A percentile compares a stretch with the other conserved stretches of the same genome.
Conservation (phyloP, 2,329 filamentous ascomycete genomes). For the Passalora sequoiae region DNA sequence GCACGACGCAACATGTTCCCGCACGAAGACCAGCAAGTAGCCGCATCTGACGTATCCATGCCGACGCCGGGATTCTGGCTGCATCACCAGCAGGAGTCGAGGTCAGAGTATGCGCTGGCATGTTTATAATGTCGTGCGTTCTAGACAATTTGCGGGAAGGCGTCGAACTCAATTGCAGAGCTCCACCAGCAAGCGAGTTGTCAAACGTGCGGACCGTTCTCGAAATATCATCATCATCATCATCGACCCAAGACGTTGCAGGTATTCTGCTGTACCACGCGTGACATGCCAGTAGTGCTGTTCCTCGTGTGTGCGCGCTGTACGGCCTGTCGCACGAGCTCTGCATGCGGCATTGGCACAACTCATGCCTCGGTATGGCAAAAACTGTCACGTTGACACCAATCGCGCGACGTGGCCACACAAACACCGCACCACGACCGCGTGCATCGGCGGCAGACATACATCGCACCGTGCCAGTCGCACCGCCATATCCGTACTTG, state of each 20-base stretch:
- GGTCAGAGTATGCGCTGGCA: slow-evolving; percentile 4
- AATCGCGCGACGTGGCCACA: not conserved
- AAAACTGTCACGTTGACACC: not conserved
- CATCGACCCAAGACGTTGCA: not conserved
- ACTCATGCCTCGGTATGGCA: not conserved
- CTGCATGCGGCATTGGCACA: not conserved
- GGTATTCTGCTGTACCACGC: not conserved
- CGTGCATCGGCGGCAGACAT: not conserved
- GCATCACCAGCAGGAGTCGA: too few relatives aligned
- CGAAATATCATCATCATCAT: not conserved
- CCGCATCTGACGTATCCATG: too few relatives aligned
- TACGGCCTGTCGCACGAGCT: not conserved
- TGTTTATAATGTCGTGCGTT: not conserved
- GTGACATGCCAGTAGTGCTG: not conserved
- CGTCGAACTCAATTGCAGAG: slow-evolving; percentile 3
- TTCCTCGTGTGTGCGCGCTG: not conserved
- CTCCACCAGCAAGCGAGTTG: not conserved
- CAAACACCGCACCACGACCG: not conserved
- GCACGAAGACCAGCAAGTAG: too few relatives aligned
- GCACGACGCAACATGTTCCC: slow-evolving; percentile 3
- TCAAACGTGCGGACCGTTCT: not conserved
- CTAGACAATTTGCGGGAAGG: not conserved
- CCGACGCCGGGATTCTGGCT: not conserved
- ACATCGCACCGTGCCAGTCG: not conserved
- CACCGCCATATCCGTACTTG: too few relatives aligned